Conservation (phyloP, 768 basidiomycete species). For the Leccinum uliginosum region DNA sequence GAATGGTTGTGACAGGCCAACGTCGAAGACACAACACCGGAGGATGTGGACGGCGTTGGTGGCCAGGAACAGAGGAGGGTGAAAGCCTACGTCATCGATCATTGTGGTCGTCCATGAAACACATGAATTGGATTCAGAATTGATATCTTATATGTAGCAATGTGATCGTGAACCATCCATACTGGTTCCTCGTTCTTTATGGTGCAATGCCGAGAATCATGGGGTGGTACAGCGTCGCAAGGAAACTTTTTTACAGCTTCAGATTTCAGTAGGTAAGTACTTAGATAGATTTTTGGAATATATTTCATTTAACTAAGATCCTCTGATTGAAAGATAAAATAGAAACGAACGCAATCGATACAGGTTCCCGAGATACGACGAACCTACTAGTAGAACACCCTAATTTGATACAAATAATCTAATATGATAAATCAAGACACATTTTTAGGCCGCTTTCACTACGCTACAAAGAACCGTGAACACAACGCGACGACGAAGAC, state of each 20-base stretch:
- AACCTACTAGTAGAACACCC: constrained; percentile 3
- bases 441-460: background rate
- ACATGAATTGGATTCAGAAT: background rate
- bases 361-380: background rate
- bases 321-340: constrained; percentile 7
- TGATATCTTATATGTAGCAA: background rate
- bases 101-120: constrained; percentile 47
- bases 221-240: too few relatives aligned
- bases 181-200: background rate
- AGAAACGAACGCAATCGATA: constrained; percentile 9
- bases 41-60: constrained; percentile 88
- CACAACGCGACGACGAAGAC: background rate
- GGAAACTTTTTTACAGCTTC: background rate
- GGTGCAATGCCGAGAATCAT: background rate
- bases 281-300: background rate
- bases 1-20: constrained; percentile 53
- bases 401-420: constrained; percentile 7
- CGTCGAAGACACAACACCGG: constrained; percentile 79
- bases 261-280: background rate
- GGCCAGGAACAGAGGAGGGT: constrained; percentile 80
- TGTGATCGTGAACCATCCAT: background rate
- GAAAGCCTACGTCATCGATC: constrained; percentile 68
- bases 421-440: background rate
- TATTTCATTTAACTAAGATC: constrained; percentile 1
- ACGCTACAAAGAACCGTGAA: background rate